phyloP scores from a whole-genome alignment of 345 rosid species.

The Dipteronia dyeriana region DNA sequence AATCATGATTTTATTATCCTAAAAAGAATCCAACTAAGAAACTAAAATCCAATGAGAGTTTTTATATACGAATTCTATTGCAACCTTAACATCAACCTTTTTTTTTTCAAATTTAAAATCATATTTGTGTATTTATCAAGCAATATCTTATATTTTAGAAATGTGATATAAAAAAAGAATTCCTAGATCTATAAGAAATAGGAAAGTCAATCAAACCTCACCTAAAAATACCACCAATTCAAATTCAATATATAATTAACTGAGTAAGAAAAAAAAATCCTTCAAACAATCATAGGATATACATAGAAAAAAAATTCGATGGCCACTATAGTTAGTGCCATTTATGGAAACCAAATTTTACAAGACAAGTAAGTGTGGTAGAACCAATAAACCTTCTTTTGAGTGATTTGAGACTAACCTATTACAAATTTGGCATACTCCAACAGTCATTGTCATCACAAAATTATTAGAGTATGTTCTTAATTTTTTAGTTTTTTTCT shows the following conservation, averaged over 20 bases:
- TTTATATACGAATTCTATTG: no score
- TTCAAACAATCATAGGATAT: no score
- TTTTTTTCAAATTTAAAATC: no score
- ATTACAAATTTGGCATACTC: not conserved
- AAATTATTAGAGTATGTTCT: not conserved
- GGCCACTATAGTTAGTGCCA: not conserved
- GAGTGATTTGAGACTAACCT: not conserved
- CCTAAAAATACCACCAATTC: not conserved
- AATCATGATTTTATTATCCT: no score
- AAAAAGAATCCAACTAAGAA: no score
- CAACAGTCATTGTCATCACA: not conserved
- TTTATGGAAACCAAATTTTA: constrained; percentile 16
- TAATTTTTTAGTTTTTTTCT: not conserved
- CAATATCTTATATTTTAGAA: not conserved
- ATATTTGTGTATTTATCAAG: no score
- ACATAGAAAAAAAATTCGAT: not conserved
- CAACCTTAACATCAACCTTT: no score
- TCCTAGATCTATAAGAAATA: no score
- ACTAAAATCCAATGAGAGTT: no score
- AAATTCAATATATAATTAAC: no score
- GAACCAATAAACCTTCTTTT: not conserved
- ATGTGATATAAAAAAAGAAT: not conserved
- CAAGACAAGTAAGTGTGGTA: not conserved
- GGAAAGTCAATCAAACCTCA: no score
- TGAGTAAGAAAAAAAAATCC: no score